Conservation (phyloP, 2,329 filamentous ascomycete species). For the Myriosclerotinia curreyana region DNA sequence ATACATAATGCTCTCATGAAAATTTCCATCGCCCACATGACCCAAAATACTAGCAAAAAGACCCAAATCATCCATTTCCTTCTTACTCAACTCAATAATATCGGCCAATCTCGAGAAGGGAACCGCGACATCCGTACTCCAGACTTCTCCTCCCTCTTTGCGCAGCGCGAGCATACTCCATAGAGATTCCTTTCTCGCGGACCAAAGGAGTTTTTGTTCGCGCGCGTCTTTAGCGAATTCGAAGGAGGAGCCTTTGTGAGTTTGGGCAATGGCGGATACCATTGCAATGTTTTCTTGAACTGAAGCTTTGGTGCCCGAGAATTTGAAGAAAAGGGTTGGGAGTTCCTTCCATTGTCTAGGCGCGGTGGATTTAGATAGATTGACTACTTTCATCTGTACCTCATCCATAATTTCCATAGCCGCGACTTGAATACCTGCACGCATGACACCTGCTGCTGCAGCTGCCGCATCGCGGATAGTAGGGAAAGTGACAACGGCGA, state of each 20-base stretch:
- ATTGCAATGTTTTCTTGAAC: slow-evolving; percentile 72
- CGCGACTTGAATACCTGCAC: slow-evolving; percentile 46
- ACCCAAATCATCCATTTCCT: slow-evolving; percentile 81
- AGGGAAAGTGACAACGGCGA: slow-evolving; percentile 77
- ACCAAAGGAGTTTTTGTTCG: slow-evolving; percentile 76
- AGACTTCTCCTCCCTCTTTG: slow-evolving; percentile 66
- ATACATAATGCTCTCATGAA: slow-evolving; percentile 91
- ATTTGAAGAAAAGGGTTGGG: slow-evolving; percentile 82
- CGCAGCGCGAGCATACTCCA: slow-evolving; percentile 76
- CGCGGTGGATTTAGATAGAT: slow-evolving; percentile 66
- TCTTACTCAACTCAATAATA: slow-evolving; percentile 79
- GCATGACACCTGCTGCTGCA: slow-evolving; percentile 73
- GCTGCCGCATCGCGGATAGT: slow-evolving; percentile 72
- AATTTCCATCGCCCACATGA: slow-evolving; percentile 92
- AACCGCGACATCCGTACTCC: slow-evolving; percentile 82
- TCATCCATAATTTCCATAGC: slow-evolving; percentile 78
- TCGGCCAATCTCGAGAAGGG: slow-evolving; percentile 72
- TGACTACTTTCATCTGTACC: slow-evolving; percentile 81
- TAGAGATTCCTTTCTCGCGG: slow-evolving; percentile 76
- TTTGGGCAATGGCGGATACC: slow-evolving; percentile 65
- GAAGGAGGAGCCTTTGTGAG: slow-evolving; percentile 63
- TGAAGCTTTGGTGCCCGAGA: slow-evolving; percentile 74
- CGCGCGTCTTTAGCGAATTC: slow-evolving; percentile 71
- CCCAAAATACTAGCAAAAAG: slow-evolving; percentile 85
- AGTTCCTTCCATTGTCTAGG: slow-evolving; percentile 69